These are phyloP conservation scores for Hygrophila difformis DNA, from an alignment of 257 asterid genomes.

Conservation along the genomic window DNA sequence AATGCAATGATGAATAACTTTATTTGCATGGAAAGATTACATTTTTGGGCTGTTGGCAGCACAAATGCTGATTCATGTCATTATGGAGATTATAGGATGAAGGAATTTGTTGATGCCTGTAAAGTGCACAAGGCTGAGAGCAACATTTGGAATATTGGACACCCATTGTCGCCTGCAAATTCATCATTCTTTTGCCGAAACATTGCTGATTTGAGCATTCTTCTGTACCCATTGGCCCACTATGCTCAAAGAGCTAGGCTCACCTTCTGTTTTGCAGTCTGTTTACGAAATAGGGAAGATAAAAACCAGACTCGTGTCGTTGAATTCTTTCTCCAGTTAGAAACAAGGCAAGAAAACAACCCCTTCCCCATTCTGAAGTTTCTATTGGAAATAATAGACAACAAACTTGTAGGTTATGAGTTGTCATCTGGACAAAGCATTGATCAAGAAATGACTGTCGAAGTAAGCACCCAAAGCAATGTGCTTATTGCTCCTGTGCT, in stretches of 20 bases:
- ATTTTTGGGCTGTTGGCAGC: too few species aligned
- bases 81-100: not conserved
- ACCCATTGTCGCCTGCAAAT: not conserved
- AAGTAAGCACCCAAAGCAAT: too few species aligned
- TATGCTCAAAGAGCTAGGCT: constrained; percentile 2
- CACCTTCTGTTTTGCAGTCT: constrained; percentile 5
- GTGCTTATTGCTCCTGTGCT: not conserved
- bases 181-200: not conserved
- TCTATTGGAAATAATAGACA: not conserved
- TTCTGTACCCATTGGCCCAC: constrained; percentile 12
- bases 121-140: not conserved
- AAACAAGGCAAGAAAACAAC: not conserved
- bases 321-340: constrained; percentile 5
- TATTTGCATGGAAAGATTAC: constrained; percentile 1
- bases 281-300: not conserved
- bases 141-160: not conserved
- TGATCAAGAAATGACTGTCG: not conserved
- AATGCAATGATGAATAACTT: not conserved
- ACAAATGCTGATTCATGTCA: too few species aligned
- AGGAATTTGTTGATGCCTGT: not conserved
- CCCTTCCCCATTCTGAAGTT: not conserved
- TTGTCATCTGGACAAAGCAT: not conserved
- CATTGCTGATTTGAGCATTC: not conserved
- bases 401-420: not conserved
- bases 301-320: not conserved